A percentile compares a stretch with the other conserved stretches of the same genome.
Evolutionary conservation across 345 rosid species (phyloP).

Genomic region (Chamaenerion angustifolium): DNA sequence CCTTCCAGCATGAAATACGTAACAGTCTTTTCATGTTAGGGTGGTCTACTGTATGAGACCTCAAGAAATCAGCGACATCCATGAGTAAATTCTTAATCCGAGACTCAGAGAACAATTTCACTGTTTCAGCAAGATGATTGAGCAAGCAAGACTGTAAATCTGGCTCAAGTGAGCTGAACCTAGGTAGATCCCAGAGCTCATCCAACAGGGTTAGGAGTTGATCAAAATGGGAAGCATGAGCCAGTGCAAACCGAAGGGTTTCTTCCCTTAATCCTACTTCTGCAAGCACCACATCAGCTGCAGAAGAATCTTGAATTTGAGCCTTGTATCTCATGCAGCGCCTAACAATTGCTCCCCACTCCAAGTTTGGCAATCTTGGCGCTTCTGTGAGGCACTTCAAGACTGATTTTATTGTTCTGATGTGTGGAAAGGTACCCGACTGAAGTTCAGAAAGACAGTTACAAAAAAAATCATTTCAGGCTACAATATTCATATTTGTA

Average conservation of each 20-base stretch:
- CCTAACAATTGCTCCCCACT: conserved; percentile 72
- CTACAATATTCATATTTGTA: not conserved
- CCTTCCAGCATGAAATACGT: conserved; percentile 69
- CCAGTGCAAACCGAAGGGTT: conserved; percentile 45
- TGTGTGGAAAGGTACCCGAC: conserved; percentile 21
- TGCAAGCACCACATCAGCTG: conserved; percentile 22
- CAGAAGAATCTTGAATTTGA: conserved; percentile 19
- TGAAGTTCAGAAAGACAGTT: conserved; percentile 14
- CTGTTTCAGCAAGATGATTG: conserved; percentile 39
- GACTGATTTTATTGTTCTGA: conserved; percentile 30
- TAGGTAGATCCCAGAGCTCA: conserved; percentile 61
- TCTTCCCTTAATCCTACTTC: conserved; percentile 51
- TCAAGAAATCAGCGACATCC: conserved; percentile 42
- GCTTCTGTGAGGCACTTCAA: conserved; percentile 70
- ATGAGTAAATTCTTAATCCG: conserved; percentile 57
- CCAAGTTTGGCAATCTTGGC: conserved; percentile 67
- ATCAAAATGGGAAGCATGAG: conserved; percentile 60
- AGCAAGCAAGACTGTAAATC: conserved; percentile 58
- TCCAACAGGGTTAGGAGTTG: conserved; percentile 57
- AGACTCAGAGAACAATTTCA: conserved; percentile 64
- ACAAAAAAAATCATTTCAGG: too few relatives aligned
- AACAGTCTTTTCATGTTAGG: conserved; percentile 34
- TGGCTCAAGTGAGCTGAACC: conserved; percentile 56
- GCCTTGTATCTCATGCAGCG: conserved; percentile 74
- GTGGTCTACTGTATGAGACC: conserved; percentile 27